Conservation (phyloP, 805 yeast genomes). For the Yamadazyma sp. region DNA sequence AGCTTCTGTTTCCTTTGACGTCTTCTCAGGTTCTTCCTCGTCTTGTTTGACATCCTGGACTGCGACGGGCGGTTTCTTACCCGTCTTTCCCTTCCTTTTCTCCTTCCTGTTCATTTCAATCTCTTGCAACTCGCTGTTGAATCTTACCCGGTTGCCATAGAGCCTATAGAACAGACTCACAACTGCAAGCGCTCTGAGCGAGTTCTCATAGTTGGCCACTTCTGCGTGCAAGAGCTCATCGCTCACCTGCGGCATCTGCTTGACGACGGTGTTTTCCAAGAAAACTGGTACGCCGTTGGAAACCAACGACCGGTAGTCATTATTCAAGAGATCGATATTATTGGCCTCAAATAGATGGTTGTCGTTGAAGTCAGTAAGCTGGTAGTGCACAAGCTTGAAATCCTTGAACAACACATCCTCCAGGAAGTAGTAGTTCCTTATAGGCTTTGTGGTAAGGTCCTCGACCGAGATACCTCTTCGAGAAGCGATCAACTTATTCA, state of each 20-base stretch:
- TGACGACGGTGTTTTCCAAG: conserved; percentile 11
- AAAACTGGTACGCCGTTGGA: conserved; percentile 16
- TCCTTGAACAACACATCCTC: conserved; percentile 69
- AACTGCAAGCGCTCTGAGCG: conserved; percentile 27
- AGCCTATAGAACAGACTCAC: conserved; percentile 14
- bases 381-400: conserved; percentile 53
- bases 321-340: conserved; percentile 23
- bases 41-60: background rate
- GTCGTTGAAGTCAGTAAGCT: conserved; percentile 64
- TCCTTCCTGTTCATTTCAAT: conserved; percentile 4
- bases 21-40: background rate
- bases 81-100: conserved; percentile 5
- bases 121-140: background rate
- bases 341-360: conserved; percentile 36
- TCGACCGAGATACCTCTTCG: background rate
- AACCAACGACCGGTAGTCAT: conserved; percentile 19
- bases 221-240: conserved; percentile 5
- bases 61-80: background rate
- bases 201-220: conserved; percentile 25
- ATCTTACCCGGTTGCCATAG: background rate
- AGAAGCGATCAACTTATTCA: conserved; percentile 18
- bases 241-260: background rate
- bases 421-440: conserved; percentile 52
- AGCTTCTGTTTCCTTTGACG: background rate
- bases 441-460: conserved; percentile 32